Evolutionary conservation across 345 rosid species (phyloP), one percentile per base, ranked within the genome.

Genomic region (Hibiscus trionum): DNA sequence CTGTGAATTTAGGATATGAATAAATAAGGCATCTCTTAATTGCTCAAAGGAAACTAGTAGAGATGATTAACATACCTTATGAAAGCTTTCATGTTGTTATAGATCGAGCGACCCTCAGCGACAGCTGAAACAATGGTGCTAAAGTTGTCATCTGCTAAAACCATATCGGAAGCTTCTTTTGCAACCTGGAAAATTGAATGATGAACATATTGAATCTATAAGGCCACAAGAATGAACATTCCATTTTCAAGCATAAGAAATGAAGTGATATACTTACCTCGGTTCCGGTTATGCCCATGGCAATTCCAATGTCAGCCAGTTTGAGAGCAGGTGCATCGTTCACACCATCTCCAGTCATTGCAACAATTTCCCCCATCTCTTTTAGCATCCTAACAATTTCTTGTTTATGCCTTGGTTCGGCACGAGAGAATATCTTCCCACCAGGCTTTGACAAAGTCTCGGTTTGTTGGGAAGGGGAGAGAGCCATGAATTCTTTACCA

Each of bases 331-430:
- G 98, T 62, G 96, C 97, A 86, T 91, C 98, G 76, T 93, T 93
- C 50, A 93, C 98, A 29, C 98, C 98, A 72, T 93, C 98, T 61
- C 98, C 98, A 4, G 98, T 93, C 98, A 93, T 93, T 26, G 98
- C 98, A n/a, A 91, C 97, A 33, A 93, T 78, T 27, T 93, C 91
- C 11, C 89, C 96, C 97, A 88, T 91, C 70, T 91, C 96, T 71
- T 88, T 91, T 65, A 93, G 88, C 85, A 88, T 79, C 80, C 96
- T 82, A 12, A 93, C 98, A 27, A 91, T 91, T 61, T 89, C 97
- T 87, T 93, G 98, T 80, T 93, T 93, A 65, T 93, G 96, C 72
- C 80, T 84, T 14, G 98, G 97, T 79, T 93, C 98, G 61, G 98
- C 94, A 52, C 98, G 86, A 26, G 98, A 91, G 76, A 93, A 91